Evolutionary conservation across 148 eudicot genomes (phyloP).

Genomic region (Amaranthus palmeri): DNA sequence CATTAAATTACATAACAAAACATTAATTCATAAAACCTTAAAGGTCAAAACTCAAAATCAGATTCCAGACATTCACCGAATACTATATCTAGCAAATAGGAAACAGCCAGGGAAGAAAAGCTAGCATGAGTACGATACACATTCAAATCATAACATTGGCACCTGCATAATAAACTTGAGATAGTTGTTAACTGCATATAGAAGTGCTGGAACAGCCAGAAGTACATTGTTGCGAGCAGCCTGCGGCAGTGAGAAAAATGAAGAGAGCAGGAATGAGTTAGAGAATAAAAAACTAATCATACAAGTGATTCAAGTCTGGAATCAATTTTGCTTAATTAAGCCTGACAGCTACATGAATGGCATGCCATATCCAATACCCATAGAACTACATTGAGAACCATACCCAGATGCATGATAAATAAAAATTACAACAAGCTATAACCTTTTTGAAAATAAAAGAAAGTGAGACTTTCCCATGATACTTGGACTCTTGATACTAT

Average conservation of each 20-base stretch:
- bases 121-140: background rate
- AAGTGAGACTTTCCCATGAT: too few relatives aligned
- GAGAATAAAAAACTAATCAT: background rate
- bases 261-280: constrained; percentile 7
- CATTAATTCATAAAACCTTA: background rate
- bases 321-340: background rate
- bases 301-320: background rate
- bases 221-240: constrained; percentile 92
- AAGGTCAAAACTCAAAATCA: background rate
- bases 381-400: background rate
- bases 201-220: constrained; percentile 71
- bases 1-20: background rate
- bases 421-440: too few relatives aligned
- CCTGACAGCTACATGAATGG: background rate
- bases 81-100: background rate
- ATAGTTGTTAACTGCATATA: constrained; percentile 84
- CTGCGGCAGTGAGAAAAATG: constrained; percentile 37
- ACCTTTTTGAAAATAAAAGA: too few relatives aligned
- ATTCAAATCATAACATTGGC: background rate
- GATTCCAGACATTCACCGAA: background rate
- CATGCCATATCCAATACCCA: background rate
- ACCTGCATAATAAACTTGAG: constrained; percentile 89
- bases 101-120: background rate
- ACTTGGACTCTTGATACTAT: too few relatives aligned
- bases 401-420: too few relatives aligned